A percentile compares a stretch with the other conserved stretches of the same genome.
phyloP scores from a whole-genome alignment of 2,329 filamentous ascomycete genomes.

The Whalleya microplaca region DNA sequence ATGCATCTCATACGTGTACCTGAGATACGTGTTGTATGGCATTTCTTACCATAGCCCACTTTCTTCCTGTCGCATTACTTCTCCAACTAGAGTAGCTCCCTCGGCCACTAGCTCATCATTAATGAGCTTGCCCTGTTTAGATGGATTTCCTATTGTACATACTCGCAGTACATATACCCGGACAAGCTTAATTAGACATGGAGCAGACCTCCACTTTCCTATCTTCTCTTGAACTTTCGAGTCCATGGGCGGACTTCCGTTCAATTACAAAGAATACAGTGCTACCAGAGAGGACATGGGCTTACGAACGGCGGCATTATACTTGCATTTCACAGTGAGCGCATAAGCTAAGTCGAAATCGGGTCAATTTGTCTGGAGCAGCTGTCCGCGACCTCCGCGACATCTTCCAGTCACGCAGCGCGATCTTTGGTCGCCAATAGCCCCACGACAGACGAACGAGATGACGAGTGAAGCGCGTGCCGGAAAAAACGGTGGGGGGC shows the following conservation, averaged over 20 bases:
- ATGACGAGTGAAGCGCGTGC: slow-evolving; percentile 33
- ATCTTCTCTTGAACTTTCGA: background rate
- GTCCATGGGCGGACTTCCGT: background rate
- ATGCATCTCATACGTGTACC: too few species aligned
- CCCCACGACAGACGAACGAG: background rate
- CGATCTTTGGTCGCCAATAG: background rate
- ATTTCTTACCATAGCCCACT: too few species aligned
- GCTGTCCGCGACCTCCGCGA: background rate
- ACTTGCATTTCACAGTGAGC: background rate
- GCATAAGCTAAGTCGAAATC: background rate
- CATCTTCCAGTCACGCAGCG: background rate
- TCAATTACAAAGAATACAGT: background rate
- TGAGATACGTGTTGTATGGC: too few species aligned
- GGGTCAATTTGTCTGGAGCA: background rate
- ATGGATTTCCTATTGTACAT: background rate
- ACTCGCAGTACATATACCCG: too few species aligned
- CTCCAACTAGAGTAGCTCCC: too few species aligned
- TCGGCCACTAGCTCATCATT: background rate
- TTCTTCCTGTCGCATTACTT: background rate
- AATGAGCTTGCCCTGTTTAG: too few species aligned
- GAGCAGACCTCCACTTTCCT: background rate
- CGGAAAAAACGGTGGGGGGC: slow-evolving; percentile 17
- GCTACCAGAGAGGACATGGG: background rate
- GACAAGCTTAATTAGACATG: too few species aligned
- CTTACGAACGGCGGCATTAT: background rate